These are phyloP conservation scores for Claviceps capensis DNA, from an alignment of 2,329 filamentous ascomycete species.

Conservation along the genomic window DNA sequence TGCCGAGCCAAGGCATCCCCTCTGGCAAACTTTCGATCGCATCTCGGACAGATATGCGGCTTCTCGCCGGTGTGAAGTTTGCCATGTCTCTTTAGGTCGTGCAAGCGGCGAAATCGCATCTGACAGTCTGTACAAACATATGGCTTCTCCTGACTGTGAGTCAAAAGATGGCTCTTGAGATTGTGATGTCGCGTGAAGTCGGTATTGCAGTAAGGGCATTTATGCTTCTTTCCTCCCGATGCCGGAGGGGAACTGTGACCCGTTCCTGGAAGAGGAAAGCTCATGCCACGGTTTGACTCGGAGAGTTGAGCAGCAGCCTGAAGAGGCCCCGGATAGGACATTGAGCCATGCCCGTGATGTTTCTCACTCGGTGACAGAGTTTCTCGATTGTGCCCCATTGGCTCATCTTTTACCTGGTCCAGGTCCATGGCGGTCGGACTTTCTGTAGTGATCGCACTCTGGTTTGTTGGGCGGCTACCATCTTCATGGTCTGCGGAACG, in stretches of 20 bases:
- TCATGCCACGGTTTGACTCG: conserved; percentile 38
- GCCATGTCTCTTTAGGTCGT: conserved; percentile 89
- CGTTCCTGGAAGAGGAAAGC: conserved; percentile 37
- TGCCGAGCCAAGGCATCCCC: conserved; percentile 91
- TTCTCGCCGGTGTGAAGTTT: conserved; percentile 96
- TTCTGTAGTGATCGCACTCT: conserved; percentile 30
- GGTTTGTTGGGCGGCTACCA: conserved; percentile 19
- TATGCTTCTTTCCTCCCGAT: conserved; percentile 65
- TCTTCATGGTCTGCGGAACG: conserved; percentile 29
- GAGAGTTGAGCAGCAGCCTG: conserved; percentile 28
- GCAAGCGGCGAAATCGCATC: conserved; percentile 79
- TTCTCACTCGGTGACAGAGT: conserved; percentile 38
- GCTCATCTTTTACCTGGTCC: conserved; percentile 27
- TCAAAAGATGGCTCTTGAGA: conserved; percentile 90
- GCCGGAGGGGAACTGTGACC: conserved; percentile 44
- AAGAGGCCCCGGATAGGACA: conserved; percentile 42
- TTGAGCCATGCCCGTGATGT: conserved; percentile 27
- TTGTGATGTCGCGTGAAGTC: conserved; percentile 97
- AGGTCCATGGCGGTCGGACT: conserved; percentile 43
- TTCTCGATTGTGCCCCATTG: conserved; percentile 20
- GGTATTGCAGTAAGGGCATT: conserved; percentile 90
- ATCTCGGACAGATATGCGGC: conserved; percentile 88
- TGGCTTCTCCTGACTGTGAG: conserved; percentile 96
- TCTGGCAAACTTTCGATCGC: conserved; percentile 84
- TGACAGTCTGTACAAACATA: conserved; percentile 90